phyloP scores from a whole-genome alignment of 441 rosid species.

The Eutrema salsugineum region DNA sequence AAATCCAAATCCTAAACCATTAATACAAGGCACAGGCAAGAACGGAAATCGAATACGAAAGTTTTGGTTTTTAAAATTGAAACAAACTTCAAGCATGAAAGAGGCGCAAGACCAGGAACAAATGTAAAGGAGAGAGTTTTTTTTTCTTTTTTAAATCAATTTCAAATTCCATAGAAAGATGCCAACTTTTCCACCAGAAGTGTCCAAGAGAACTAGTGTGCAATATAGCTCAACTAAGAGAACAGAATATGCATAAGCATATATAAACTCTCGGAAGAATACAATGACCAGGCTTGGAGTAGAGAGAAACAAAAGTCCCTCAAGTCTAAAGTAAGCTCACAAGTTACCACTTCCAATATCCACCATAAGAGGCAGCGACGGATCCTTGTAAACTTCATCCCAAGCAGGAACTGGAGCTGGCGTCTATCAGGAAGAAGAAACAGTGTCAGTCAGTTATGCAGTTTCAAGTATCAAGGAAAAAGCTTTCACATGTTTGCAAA shows the following conservation, averaged over 20 bases:
- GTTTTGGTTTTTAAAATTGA: not conserved
- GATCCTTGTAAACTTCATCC: constrained; percentile 70
- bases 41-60: not conserved
- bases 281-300: not conserved
- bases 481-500: not conserved
- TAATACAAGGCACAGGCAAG: not conserved
- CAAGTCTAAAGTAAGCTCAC: constrained; percentile 29
- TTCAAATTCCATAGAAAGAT: not conserved
- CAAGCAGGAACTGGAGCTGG: constrained; percentile 71
- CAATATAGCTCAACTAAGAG: not conserved
- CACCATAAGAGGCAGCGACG: constrained; percentile 84
- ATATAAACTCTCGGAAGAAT: not conserved
- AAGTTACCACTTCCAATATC: constrained; percentile 91
- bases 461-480: not conserved
- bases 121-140: not conserved
- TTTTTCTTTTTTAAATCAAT: no score
- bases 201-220: not conserved
- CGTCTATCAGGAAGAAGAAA: constrained; percentile 35
- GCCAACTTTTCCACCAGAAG: not conserved
- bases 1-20: not conserved
- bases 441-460: not conserved
- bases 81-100: not conserved
- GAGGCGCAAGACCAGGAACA: not conserved
- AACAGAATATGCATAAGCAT: not conserved
- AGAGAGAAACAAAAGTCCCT: not conserved